Base-by-base conservation (phyloP, 2,329 filamentous ascomycete species). In the Onygenales sp. region DNA sequence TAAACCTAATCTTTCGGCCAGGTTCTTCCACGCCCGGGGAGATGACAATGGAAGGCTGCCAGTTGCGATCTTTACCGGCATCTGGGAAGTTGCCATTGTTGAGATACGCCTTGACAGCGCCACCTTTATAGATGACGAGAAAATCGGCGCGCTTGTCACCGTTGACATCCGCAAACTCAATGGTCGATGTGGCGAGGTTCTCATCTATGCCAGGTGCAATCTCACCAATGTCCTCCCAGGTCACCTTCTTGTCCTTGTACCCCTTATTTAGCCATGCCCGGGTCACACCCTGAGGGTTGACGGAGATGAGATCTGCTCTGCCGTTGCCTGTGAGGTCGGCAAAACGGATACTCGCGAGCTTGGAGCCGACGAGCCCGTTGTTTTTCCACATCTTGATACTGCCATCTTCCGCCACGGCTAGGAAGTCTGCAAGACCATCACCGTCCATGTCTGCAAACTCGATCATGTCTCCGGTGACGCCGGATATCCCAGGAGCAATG, bases 281-380 rank as follows among this genome's bases (percentile, higher is more conserved):
- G 11, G 43, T 45, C 4, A 11, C n/a, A 17, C 54, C 55, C 35
- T 52, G 38, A 10, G 44, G 9, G 36, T 47, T 27, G 14, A 57
- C 11, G 47, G 48, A 55, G 31, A 57, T 8, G 42, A 50, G 52
- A 33, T 57, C 55, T 39, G 33, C 55, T 21, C 42, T 17, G 11
- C 54, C 55, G 51, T 57, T 54, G 8, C 50, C 50, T 14, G 44
- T 54, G 5, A 57, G n/a, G 31, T 56, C 50, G 11, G 44, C 41
- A 27, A 54, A 42, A 6, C 21, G 41, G 33, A 52, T 27, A 14
- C 38, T 53, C 33, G 14, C 44, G 21, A 31, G 17, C 21, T 31
- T 14, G 21, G 21, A 27, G 32, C 33, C 5, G 33, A 31, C 9
- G 8, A 14, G 13, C n/a, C 44, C 44, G 1, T 14, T 41, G 11